Evolutionary conservation across 2,329 filamentous ascomycete genomes (phyloP).

Genomic region (Fusarium musae): DNA sequence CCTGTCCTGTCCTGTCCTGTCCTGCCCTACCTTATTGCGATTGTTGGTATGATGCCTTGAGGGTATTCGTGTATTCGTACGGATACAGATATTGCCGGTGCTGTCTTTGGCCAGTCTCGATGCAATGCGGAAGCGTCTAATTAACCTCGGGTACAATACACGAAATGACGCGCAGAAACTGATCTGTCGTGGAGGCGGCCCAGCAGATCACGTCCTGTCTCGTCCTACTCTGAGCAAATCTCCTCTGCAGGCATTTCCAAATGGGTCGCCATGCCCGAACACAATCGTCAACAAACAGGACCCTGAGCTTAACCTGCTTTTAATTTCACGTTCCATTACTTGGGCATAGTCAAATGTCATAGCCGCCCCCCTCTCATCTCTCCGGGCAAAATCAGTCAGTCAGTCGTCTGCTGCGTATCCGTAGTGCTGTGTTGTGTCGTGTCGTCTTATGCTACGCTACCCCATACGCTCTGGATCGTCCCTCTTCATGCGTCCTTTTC

Average conservation of each 20-base stretch:
- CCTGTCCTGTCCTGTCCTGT: not conserved
- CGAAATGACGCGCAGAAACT: constrained; percentile 29
- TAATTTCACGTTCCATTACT: constrained; percentile 20
- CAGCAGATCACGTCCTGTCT: constrained; percentile 30
- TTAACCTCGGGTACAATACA: constrained; percentile 30
- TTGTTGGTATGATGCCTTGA: not conserved
- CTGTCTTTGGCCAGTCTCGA: constrained; percentile 2
- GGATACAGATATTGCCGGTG: not conserved
- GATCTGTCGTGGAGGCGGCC: constrained; percentile 25
- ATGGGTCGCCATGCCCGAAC: constrained; percentile 24
- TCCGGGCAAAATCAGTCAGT: constrained; percentile 4
- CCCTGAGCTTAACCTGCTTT: constrained; percentile 32
- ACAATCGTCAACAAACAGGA: constrained; percentile 16
- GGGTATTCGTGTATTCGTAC: not conserved
- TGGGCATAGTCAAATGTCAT: constrained; percentile 8
- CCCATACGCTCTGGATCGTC: constrained; percentile 33
- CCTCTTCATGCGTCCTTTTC: constrained; percentile 29
- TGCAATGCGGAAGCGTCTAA: constrained; percentile 8
- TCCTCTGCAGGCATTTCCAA: constrained; percentile 24
- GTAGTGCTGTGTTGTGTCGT: not conserved
- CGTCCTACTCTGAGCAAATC: not conserved
- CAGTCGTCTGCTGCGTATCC: constrained; percentile 1
- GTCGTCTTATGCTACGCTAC: constrained; percentile 19
- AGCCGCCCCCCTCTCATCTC: constrained; percentile 24
- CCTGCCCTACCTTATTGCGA: not conserved